These are phyloP conservation scores for Paecilomyces variotii DNA, from an alignment of 2,329 filamentous ascomycete species.

Conservation along the genomic window DNA sequence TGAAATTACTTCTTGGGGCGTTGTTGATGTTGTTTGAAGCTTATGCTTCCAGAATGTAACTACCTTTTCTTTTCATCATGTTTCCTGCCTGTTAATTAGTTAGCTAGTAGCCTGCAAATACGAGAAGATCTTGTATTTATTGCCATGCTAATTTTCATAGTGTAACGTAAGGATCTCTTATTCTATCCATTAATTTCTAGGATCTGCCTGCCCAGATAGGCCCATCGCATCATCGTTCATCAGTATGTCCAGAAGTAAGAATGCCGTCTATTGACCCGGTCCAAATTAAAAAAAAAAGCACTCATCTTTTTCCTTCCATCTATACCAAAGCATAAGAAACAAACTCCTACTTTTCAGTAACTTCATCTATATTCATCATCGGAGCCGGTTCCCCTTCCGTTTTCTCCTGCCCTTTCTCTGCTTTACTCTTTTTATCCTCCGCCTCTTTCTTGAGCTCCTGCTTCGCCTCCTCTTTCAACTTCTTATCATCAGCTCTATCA, in stretches of 20 bases:
- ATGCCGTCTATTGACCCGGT: not conserved
- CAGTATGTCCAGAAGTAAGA: not conserved
- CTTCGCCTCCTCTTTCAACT: slow-evolving; percentile 22
- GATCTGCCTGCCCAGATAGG: not conserved
- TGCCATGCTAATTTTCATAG: not conserved
- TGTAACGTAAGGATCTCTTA: too few species aligned
- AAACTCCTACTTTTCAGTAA: not conserved
- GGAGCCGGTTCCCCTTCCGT: not conserved
- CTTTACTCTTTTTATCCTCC: not conserved
- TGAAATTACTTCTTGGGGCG: not conserved
- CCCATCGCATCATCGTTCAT: not conserved
- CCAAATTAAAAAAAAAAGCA: not conserved
- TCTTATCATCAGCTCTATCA: slow-evolving; percentile 20
- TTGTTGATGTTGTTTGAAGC: not conserved
- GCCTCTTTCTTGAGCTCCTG: not conserved
- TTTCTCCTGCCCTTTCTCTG: not conserved
- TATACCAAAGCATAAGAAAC: not conserved
- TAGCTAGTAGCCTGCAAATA: not conserved
- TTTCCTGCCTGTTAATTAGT: not conserved
- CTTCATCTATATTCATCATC: not conserved
- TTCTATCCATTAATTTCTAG: not conserved
- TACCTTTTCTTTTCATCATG: not conserved
- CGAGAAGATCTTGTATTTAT: not conserved
- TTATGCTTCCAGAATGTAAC: not conserved
- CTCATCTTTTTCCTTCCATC: not conserved